Evolutionary conservation across 805 yeast species (phyloP), one percentile per base, ranked within the genome.

Genomic region (Peterozyma toletana): DNA sequence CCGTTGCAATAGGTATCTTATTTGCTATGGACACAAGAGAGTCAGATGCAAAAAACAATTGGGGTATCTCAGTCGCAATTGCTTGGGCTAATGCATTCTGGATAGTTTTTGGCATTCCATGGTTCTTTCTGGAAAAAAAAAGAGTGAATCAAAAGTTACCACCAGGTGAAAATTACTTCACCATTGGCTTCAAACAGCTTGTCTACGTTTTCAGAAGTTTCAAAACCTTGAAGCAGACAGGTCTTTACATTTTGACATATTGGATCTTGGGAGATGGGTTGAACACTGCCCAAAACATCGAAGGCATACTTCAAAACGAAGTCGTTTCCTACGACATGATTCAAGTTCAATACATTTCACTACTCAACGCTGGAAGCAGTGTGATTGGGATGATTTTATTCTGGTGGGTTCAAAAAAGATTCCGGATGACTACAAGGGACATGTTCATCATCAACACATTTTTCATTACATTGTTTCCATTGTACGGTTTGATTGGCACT

Each of bases 101-200:
- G 42, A 38, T 43, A n/a, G 35, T 43, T 11, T 38, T 43, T 27
- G 45, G 39, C 3, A 30, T 43, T 33, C 42, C 45, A 15, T 43
- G 42, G 45, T 43, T 43, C 35, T 43, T 43, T 38, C 34, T 43
- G n/a, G 45, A 38, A 38, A 38, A n/a, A n/a, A n/a, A n/a, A n/a
- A n/a, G n/a, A n/a, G n/a, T n/a, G n/a, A n/a, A n/a, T n/a, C n/a
- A n/a, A n/a, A n/a, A n/a, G n/a, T n/a, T n/a, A n/a, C n/a, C n/a
- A n/a, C n/a, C n/a, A n/a, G n/a, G n/a, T n/a, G n/a, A n/a, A n/a
- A n/a, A n/a, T n/a, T n/a, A n/a, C n/a, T n/a, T n/a, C n/a, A n/a
- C n/a, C n/a, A n/a, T n/a, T n/a, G n/a, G n/a, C n/a, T n/a, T n/a
- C n/a, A n/a, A n/a, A n/a, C n/a, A n/a, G n/a, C n/a, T n/a, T n/a